Conservation (phyloP, 208 protist genomes). For the Crithidia thermophila region DNA sequence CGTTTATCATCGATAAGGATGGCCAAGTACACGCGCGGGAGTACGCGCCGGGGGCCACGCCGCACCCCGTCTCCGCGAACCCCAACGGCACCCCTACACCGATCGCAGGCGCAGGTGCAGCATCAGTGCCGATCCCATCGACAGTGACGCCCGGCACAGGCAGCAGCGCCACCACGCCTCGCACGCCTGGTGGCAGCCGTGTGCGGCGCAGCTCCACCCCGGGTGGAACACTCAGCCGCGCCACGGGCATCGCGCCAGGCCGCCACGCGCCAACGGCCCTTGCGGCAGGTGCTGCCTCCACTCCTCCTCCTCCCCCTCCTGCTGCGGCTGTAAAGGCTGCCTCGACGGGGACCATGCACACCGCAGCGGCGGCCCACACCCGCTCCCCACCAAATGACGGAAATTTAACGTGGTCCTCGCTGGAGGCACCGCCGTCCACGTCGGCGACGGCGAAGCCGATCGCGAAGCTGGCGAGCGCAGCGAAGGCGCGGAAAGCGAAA, state of each 20-base stretch:
- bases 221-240: background rate
- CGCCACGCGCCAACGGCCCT: background rate
- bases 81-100: too few species aligned
- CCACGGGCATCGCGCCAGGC: background rate
- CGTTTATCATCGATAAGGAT: background rate
- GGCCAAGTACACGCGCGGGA: background rate
- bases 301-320: background rate
- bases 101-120: too few species aligned
- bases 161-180: conserved; percentile 6
- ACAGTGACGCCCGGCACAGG: too few species aligned
- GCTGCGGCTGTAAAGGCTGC: background rate
- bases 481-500: conserved; percentile 4
- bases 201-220: background rate
- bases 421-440: background rate
- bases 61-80: too few species aligned
- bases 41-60: background rate
- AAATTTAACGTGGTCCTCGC: background rate
- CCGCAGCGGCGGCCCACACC: too few species aligned
- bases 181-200: background rate
- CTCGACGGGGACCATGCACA: too few species aligned
- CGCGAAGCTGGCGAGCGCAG: background rate
- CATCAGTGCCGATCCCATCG: too few species aligned
- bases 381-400: too few species aligned
- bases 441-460: background rate
- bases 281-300: background rate